Base-by-base conservation (phyloP, 768 basidiomycete genomes). In the Suillus americanus region DNA sequence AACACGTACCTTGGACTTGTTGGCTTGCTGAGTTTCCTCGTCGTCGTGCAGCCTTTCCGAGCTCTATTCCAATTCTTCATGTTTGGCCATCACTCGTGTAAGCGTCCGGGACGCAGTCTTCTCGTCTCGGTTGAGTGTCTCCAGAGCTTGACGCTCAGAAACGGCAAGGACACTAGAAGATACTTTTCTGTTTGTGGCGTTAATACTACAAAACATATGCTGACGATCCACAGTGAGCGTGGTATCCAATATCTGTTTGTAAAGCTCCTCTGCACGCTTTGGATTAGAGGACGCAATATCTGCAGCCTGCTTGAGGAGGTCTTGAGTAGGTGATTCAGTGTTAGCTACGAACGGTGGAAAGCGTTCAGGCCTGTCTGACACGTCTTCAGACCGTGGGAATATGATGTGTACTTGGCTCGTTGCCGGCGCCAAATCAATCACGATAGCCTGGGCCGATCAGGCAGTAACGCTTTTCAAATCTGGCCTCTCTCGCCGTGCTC, bases 101-200 rank as follows among this genome's bases (percentile, higher is more conserved):
- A 94, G 81, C 1, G 86, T 81, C 48, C 94, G 86, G 10, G 79
- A 74, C 0, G 86, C 73, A 0, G 88, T 89, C 77, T 95, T 95
- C 73, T 92, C 89, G 63, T 98, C 93, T 61, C 96, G 88, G 16
- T 82, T 82, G 8, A 96, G 83, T 0, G 87, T 85, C 66, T 96
- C 93, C 0, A 97, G 83, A 6, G 88, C 81, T 70, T 97, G 95
- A 1, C 97, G 90, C 76, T 98, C 95, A 35, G 89, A 86, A 1
- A 95, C 88, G 1, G 93, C 94, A 37, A 91, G 85, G 2, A 90
- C 77, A 67, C 88, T 92, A 16, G 95, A 90, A 8, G 83, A 79
- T 0, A 89, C 86, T 79, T 97, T 95, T 43, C 95, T 97, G 67
- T 28, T 59, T 45, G 46, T 1, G 54, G 45, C 16, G 51, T 51